A percentile compares a stretch with the other conserved stretches of the same genome.
These are phyloP conservation scores for Coniochaeta prunicola DNA, from an alignment of 2,329 filamentous ascomycete species.

Conservation along the genomic window DNA sequence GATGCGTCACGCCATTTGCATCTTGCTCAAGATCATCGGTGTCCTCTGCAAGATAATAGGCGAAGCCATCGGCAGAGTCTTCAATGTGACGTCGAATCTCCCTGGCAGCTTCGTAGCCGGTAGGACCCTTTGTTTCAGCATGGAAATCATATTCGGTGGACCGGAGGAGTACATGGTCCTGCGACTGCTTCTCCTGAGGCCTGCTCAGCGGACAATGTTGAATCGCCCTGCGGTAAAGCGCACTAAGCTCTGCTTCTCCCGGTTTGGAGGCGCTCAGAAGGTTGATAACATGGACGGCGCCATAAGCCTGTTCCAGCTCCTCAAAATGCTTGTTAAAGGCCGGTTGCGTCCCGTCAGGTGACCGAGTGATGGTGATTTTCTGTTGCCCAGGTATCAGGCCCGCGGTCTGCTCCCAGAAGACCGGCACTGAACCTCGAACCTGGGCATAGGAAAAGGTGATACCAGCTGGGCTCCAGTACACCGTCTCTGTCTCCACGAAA, in stretches of 20 bases:
- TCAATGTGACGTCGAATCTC: conserved; percentile 75
- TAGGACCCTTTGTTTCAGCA: conserved; percentile 79
- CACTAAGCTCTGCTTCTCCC: conserved; percentile 76
- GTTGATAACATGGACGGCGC: conserved; percentile 87
- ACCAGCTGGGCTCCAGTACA: conserved; percentile 74
- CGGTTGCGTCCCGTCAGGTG: conserved; percentile 82
- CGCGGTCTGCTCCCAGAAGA: conserved; percentile 94
- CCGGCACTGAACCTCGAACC: conserved; percentile 82
- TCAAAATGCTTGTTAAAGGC: conserved; percentile 95
- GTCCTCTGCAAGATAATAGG: conserved; percentile 82
- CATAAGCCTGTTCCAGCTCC: conserved; percentile 77
- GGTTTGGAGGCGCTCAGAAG: conserved; percentile 85
- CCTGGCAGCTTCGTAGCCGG: conserved; percentile 85
- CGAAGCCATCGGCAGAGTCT: conserved; percentile 75
- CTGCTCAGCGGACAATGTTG: conserved; percentile 64
- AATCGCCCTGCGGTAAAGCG: conserved; percentile 73
- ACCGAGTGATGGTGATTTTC: conserved; percentile 86
- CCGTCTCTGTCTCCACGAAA: conserved; percentile 96
- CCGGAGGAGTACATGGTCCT: conserved; percentile 67
- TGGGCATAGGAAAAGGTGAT: conserved; percentile 91
- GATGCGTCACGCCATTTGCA: conserved; percentile 22
- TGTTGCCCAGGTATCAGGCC: conserved; percentile 87
- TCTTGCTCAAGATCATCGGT: conserved; percentile 44
- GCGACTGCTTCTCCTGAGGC: conserved; percentile 43
- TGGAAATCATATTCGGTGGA: conserved; percentile 95